Evolutionary conservation across 352 stramenopile species (phyloP), one percentile per base, ranked within the genome.

Genomic region (Aphanomyces stellatus): DNA sequence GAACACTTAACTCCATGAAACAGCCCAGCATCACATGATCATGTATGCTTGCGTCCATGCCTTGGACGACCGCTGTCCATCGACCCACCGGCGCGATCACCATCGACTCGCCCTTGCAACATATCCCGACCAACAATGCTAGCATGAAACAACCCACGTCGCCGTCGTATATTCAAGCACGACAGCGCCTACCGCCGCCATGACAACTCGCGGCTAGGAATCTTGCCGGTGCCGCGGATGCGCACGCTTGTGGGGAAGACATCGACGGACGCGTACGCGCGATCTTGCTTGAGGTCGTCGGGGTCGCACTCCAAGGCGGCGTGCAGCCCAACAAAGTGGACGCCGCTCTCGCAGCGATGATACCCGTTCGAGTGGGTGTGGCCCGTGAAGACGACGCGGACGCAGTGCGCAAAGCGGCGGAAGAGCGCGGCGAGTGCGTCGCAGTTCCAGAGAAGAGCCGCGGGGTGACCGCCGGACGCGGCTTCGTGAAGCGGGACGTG

Each of bases 391-490:
- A 90, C 81, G 41, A 71, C 78, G 22, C 80, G 76, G 31, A 94
- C 82, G 48, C 78, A 85, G 2, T 67, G 30, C 59, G 72, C 69
- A 22, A 31, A 55, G 7, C 64, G 65, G n/a, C 73, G 62, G 24
- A 92, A 73, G 22, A 84, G 51, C 25, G 70, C 66, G 22, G 92
- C 59, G 22, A 92, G 66, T 63, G 86, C 76, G 25, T 84, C 67
- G 71, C 89, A 92, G 69, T 94, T 91, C 85, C 85, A 94, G 15
- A 91, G 72, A 60, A 92, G 67, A 25, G 67, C 75, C 40, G 41
- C 65, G 8, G 63, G 69, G 30, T 68, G 61, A 1, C 24, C 24
- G 2, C 46, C 46, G 49, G 72, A 71, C 19, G 78, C 76, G 68
- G 55, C 72, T 76, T 13, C 76, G 77, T 51, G 73, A 64, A 51